Evolutionary conservation across 768 basidiomycete genomes (phyloP), one percentile per base, ranked within the genome.

Genomic region (Leccinum longicurvipes): DNA sequence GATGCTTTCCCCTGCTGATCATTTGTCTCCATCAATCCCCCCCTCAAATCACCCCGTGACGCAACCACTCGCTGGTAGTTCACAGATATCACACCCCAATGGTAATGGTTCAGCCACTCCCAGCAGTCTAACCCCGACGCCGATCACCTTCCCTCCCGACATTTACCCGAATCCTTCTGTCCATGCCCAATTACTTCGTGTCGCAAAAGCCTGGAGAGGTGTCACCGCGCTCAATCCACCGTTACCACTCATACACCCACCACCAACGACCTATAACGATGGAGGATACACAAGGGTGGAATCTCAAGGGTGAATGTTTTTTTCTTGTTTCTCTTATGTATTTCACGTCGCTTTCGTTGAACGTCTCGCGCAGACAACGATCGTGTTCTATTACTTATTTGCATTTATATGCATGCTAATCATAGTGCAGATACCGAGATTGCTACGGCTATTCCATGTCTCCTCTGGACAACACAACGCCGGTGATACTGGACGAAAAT

Each of bases 181-280:
- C 3, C 76, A 82, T 10, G 73, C 75, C 32, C 79, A 74, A 36
- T 76, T 89, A 2, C 76, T 78, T n/a, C 72, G 74, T n/a, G 79
- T 82, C 17, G 86, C 87, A 11, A 76, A 79, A 21, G 72, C 77
- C 17, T 90, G 86, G 87, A 74, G 87, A 9, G 87, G 88, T 2
- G 72, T 89, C 28, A 80, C 82, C n/a, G 86, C 86, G 7, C 71
- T 83, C 57, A 70, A 71, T 23, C 64, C 71, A 3, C 64, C 68
- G 1, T 62, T 59, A 10, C 58, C 66, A 5, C 51, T 61, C 29
- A 14, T 42, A 8, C 45, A 56, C 10, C 58, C 58, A 1, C 68
- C 69, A 32, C 66, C 66, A 46, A 70, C 34, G 45, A 60, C 62
- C 0, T 69, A 64, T 51, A 31, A 29, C 27, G 67, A 68, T 31